phyloP scores from a whole-genome alignment of 176 grass and related monocot species.

The Phragmites australis region DNA sequence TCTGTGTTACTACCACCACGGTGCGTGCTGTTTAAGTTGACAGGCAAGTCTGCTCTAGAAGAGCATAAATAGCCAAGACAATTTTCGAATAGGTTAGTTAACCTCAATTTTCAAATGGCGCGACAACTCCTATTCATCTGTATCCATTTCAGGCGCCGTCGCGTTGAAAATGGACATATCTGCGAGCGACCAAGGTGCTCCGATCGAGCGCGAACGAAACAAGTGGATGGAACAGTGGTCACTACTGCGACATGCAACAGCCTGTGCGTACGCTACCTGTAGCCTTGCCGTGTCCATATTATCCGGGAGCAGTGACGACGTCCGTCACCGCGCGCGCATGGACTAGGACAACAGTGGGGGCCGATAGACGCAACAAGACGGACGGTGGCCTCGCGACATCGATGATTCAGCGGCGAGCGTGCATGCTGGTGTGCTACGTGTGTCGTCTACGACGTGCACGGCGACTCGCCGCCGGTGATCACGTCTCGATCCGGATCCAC shows the following conservation, averaged over 20 bases:
- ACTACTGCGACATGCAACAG: not conserved
- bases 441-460: not conserved
- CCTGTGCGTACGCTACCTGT: not conserved
- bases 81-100: no score
- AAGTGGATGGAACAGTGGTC: not conserved
- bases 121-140: no score
- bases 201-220: not conserved
- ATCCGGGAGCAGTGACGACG: not conserved
- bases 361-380: not conserved
- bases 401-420: not conserved
- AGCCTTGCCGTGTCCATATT: not conserved
- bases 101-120: not conserved
- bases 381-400: not conserved
- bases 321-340: not conserved
- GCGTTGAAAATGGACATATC: not conserved
- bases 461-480: not conserved
- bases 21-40: no score
- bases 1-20: no score
- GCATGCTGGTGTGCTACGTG: not conserved
- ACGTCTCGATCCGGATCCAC: slow-evolving; percentile 8
- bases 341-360: no score
- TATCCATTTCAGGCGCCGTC: not conserved
- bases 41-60: no score
- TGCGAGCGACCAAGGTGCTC: not conserved
- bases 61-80: no score